Base-by-base conservation (phyloP, 768 basidiomycete species). In the Brasilioporus rufonigricans region DNA sequence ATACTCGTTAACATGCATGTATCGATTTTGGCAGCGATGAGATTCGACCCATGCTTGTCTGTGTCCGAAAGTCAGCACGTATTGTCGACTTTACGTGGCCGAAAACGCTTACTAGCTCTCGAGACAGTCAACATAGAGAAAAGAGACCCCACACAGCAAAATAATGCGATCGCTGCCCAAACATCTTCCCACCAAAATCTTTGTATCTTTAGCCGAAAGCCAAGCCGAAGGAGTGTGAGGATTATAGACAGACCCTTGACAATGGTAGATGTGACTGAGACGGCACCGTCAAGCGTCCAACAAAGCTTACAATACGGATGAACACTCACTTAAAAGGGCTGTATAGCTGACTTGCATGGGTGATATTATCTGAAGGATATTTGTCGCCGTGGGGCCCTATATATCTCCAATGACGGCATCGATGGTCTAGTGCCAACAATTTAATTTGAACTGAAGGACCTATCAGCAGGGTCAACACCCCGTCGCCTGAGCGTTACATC, bases 101-200 rank as follows among this genome's bases (percentile, higher is more conserved):
- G 19, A 12, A 33, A 50, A 48, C 11, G 43, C 57, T 59, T 44
- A 29, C 61, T 27, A 32, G 40, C 40, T 3, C 2, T 13, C 0
- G 7, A 43, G 5, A 35, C 8, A 9, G 36, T 11, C 5, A 55
- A 19, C 10, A 33, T 12, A 26, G 39, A 43, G 11, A 43, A 5
- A 13, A 56, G 29, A n/a, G 44, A 52, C 29, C 35, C 18, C 10
- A 45, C 10, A 0, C 44, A 27, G 23, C 32, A 61, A 19, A 57
- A 18, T 2, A 31, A 19, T 26, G 59, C 60, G 21, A 62, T 19
- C 4, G 47, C 55, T 19, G 65, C 59, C 62, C 63, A 67, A 2
- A 36, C 14, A 39, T 65, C 64, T 51, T 67, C 65, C 63, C 65
- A 65, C 63, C 63, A 59, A 32, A 64, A 58, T 26, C 58, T 27